Evolutionary conservation across 1,139 yeast species (phyloP).

Genomic region (Scheffersomyces insectosa): DNA sequence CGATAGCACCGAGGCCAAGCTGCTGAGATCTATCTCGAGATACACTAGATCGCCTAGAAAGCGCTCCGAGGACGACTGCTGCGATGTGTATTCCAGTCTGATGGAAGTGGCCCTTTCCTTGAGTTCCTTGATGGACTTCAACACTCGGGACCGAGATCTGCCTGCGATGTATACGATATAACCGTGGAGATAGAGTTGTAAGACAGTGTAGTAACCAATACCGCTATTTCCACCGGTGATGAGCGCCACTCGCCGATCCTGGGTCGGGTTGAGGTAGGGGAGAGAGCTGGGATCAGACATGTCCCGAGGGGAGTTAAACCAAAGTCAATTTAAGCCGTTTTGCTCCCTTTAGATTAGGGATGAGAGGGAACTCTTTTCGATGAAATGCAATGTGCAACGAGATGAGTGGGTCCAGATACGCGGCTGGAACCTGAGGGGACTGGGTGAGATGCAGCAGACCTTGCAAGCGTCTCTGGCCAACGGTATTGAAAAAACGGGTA

Average conservation of each 20-base stretch:
- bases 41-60: constrained; percentile 59
- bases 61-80: constrained; percentile 10
- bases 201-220: constrained; percentile 43
- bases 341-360: too few relatives aligned
- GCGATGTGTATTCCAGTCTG: constrained; percentile 7
- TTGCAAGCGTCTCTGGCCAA: too few relatives aligned
- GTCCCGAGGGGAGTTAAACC: too few relatives aligned
- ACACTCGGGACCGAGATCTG: constrained; percentile 36
- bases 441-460: too few relatives aligned
- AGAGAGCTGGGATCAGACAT: constrained; percentile 24
- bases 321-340: too few relatives aligned
- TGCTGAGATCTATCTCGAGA: constrained; percentile 63
- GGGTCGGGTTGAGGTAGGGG: constrained; percentile 34
- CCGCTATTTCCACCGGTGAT: constrained; percentile 51
- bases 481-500: too few relatives aligned
- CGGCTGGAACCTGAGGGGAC: too few relatives aligned
- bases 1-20: constrained; percentile 54
- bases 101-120: constrained; percentile 15
- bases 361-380: too few relatives aligned
- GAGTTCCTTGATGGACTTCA: constrained; percentile 37
- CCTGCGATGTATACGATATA: constrained; percentile 44
- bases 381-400: too few relatives aligned
- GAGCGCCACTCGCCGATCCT: constrained; percentile 39
- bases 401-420: too few relatives aligned
- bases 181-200: constrained; percentile 46